Percentiles rank a stretch among this genome's conserved stretches.
These are phyloP conservation scores for Coix lacrymajobi DNA, from an alignment of 176 grass and related monocot genomes.

Conservation along the genomic window DNA sequence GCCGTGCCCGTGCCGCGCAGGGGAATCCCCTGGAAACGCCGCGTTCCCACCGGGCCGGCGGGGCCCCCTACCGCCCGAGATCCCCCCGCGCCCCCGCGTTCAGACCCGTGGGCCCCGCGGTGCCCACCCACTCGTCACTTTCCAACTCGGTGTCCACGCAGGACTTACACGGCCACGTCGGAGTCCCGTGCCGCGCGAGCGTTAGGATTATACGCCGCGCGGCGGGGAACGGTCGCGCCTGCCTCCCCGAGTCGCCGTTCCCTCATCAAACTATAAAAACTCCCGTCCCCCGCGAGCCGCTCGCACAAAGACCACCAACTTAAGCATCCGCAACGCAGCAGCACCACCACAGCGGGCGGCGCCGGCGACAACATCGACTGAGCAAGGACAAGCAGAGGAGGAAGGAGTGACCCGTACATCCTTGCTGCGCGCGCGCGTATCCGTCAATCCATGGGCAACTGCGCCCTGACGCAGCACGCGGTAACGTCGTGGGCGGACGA, in stretches of 20 bases:
- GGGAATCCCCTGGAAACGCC: slow-evolving; percentile 41
- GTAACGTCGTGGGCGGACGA: slow-evolving; percentile 56
- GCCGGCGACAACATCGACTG: not conserved
- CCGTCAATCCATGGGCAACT: slow-evolving; percentile 52
- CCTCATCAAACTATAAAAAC: slow-evolving; percentile 28
- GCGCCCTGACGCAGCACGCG: slow-evolving; percentile 41
- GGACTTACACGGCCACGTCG: not conserved
- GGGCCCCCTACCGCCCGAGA: not conserved
- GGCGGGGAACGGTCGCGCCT: not conserved
- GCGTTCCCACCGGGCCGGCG: slow-evolving; percentile 34
- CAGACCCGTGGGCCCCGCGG: slow-evolving; percentile 12
- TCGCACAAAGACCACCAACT: not conserved
- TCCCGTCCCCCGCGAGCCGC: not conserved
- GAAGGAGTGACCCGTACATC: not conserved
- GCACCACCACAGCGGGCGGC: not conserved
- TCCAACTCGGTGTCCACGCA: slow-evolving; percentile 35
- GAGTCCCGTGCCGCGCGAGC: not conserved
- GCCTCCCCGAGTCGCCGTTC: not conserved
- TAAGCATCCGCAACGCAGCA: not conserved
- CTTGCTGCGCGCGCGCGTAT: not conserved
- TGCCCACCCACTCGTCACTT: not conserved
- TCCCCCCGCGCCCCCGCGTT: slow-evolving; percentile 33
- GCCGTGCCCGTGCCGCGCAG: not conserved
- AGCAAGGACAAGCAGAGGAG: not conserved
- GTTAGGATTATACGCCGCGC: not conserved